Evolutionary conservation across 2,329 filamentous ascomycete genomes (phyloP), one percentile per base, ranked within the genome.

Genomic region (Colletotrichum camelliae): DNA sequence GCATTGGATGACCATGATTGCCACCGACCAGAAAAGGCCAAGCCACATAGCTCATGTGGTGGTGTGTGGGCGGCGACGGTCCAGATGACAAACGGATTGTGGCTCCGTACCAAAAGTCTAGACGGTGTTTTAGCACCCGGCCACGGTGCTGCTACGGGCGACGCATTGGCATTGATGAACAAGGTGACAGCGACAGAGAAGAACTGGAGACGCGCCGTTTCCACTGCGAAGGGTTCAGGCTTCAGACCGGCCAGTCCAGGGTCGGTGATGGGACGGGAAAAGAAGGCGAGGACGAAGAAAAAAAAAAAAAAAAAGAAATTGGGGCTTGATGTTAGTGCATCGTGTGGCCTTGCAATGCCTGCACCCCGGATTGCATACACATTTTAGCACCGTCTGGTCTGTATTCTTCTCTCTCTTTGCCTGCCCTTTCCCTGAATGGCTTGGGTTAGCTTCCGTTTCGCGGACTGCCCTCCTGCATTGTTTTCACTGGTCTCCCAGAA

Each of bases 141-240:
- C 61, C 31, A 67, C 37, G 61, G 39, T 67, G 43, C 43, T 52
- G 43, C 39, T 39, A 39, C 60, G 43, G 57, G 74, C 65, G 68
- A 73, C 29, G 64, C 64, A 65, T 69, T 58, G 55, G 27, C 55
- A 58, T 58, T 73, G 48, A 76, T 21, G 65, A 69, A 55, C 73
- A 65, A 52, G 70, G 73, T 75, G 73, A 75, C 69, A 73, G 69
- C 39, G 69, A 27, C 62, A 62, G 52, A 43, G 69, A 62, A 72
- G 35, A 73, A 67, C 27, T 58, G 62, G 62, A 67, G 72, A 48
- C 57, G n/a, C 33, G 21, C 72, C 31, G 39, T 69, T 69, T 68
- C 65, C 35, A 69, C 33, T 35, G 39, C 29, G 55, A 55, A 52
- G 43, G 43, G 43, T 13, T 52, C 43, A 52, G n/a, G 43, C 43